These are phyloP conservation scores for Scheffersomyces insectosa DNA, from an alignment of 1,139 yeast species.

Conservation along the genomic window DNA sequence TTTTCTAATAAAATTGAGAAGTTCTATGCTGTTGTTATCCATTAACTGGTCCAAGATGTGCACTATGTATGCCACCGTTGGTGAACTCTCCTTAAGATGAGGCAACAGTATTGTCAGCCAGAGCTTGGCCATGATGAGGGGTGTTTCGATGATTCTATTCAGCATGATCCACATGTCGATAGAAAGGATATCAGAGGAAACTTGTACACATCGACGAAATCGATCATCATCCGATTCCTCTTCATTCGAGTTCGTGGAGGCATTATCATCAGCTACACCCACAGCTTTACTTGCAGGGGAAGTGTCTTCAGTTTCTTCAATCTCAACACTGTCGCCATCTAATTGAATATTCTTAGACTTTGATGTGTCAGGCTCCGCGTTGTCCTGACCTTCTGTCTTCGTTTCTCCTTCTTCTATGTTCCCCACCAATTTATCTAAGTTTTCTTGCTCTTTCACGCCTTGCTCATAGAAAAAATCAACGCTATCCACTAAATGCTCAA, in stretches of 20 bases:
- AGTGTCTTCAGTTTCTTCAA: slow-evolving; percentile 6
- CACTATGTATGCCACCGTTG: slow-evolving; percentile 41
- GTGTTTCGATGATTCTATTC: slow-evolving; percentile 47
- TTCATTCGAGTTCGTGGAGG: slow-evolving; percentile 7
- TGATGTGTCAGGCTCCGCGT: not conserved
- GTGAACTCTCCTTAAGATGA: slow-evolving; percentile 40
- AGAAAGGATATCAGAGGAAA: slow-evolving; percentile 44
- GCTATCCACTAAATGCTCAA: slow-evolving; percentile 31
- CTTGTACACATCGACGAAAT: slow-evolving; percentile 41
- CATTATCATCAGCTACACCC: slow-evolving; percentile 4
- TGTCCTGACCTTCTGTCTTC: slow-evolving; percentile 5
- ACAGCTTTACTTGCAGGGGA: too few relatives aligned
- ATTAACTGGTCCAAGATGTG: slow-evolving; percentile 48
- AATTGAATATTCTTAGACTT: too few relatives aligned
- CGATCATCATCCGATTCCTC: slow-evolving; percentile 36
- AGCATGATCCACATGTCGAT: slow-evolving; percentile 47
- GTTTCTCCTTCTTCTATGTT: slow-evolving; percentile 3
- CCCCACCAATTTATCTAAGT: slow-evolving; percentile 8
- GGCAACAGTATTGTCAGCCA: slow-evolving; percentile 44
- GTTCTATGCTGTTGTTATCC: slow-evolving; percentile 49
- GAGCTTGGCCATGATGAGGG: slow-evolving; percentile 39
- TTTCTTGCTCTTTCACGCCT: slow-evolving; percentile 25
- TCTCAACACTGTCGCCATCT: slow-evolving; percentile 14
- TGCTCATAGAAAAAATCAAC: slow-evolving; percentile 40
- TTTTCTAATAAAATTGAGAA: slow-evolving; percentile 54